Evolutionary conservation across 192 early-diverging fungal genomes (phyloP), one percentile per base, ranked within the genome.

Genomic region (Jimgerdemannia lactiflua): DNA sequence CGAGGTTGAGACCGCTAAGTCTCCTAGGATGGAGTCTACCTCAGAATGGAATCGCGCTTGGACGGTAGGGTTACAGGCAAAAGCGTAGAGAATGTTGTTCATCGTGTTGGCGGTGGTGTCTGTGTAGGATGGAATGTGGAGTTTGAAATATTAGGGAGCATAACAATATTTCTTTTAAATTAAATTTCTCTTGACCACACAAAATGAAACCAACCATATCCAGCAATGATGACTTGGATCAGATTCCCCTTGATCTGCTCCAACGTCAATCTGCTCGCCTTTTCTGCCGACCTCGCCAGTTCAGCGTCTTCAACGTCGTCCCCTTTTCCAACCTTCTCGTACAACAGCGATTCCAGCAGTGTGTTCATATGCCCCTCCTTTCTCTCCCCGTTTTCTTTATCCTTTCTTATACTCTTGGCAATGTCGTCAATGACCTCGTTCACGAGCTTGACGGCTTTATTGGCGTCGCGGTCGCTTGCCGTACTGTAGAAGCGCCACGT

Each of bases 51-150:
- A 43, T 40, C 43, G 65, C 3, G 42, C 19, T 39, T 73, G 72
- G 20, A 64, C 72, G 42, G 65, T 19, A 64, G 72, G 63, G 17
- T 73, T n/a, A 3, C 19, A 29, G 1, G 72, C 64, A 14, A 73
- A 39, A 9, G 65, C n/a, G 59, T 73, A 42, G 17, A 43, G 41
- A 7, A 73, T 40, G 10, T 64, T 40, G 17, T 73, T 64, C 63
- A 64, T 65, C 3, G 72, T 73, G 42, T 73, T 73, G 8, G 72
- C 72, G 44, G 72, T 73, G 64, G 72, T 73, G 20, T 73, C 72
- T 73, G 65, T 20, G 0, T 0, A 64, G 63, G 72, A 40, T 2
- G 8, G 42, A n/a, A 4, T 65, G 39, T 7, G 19, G 18, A 3
- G 0, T 4, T 8, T 3, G 41, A n/a, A 41, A 43, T 18, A 0